Conservation (phyloP, 1,284 basidiomycete genomes). For the Ceratobasidium sp. region DNA sequence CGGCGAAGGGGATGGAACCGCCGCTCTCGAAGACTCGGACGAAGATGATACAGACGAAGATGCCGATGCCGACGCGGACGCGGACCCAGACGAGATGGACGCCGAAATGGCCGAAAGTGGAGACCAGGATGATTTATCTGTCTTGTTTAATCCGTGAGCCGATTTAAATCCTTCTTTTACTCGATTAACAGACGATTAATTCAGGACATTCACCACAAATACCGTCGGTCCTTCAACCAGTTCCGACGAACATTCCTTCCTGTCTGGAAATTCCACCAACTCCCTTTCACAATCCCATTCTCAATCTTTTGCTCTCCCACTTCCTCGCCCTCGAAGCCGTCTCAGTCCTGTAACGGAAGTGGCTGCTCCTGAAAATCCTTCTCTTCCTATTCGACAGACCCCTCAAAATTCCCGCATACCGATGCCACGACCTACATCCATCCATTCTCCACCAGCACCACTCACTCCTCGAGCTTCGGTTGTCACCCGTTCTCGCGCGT, state of each 20-base stretch:
- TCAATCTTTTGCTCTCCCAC: slow-evolving; percentile 65
- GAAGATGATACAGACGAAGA: slow-evolving; percentile 70
- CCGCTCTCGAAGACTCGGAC: slow-evolving; percentile 51
- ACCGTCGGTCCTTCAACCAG: slow-evolving; percentile 56
- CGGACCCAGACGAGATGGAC: slow-evolving; percentile 53
- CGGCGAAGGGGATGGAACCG: slow-evolving; percentile 55
- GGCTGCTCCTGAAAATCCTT: slow-evolving; percentile 43
- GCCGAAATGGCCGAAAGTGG: slow-evolving; percentile 46
- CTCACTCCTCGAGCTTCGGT: slow-evolving; percentile 47
- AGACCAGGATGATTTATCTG: slow-evolving; percentile 40
- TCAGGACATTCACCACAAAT: slow-evolving; percentile 64
- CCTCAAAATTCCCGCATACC: slow-evolving; percentile 34
- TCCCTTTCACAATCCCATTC: slow-evolving; percentile 69
- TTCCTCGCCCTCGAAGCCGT: slow-evolving; percentile 65
- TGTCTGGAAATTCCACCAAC: slow-evolving; percentile 52
- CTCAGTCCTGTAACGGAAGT: slow-evolving; percentile 79
- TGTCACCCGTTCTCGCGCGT: slow-evolving; percentile 40
- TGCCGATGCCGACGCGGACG: slow-evolving; percentile 69
- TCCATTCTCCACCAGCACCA: slow-evolving; percentile 47
- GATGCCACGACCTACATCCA: slow-evolving; percentile 45
- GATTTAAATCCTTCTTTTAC: not conserved
- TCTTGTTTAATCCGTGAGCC: slow-evolving; percentile 76
- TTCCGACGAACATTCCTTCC: slow-evolving; percentile 51
- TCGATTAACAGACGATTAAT: slow-evolving; percentile 3
- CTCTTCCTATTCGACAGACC: slow-evolving; percentile 32